These are phyloP conservation scores for Geranium brycei DNA, from an alignment of 345 rosid genomes.

Conservation along the genomic window DNA sequence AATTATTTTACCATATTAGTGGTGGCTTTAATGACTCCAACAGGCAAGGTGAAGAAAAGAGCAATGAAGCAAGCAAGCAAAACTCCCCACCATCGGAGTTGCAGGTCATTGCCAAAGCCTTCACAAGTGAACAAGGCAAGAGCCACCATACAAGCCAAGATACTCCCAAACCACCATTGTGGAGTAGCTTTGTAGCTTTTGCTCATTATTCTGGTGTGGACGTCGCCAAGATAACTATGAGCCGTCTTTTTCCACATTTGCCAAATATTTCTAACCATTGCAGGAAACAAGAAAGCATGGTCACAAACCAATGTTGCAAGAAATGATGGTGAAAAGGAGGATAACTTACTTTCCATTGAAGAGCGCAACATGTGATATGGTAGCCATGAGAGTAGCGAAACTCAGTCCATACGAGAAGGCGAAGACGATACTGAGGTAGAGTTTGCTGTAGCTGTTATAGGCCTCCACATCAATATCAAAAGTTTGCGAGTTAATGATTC, in stretches of 20 bases:
- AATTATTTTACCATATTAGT: conserved; percentile 41
- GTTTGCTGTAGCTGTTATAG: conserved; percentile 56
- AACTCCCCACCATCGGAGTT: conserved; percentile 92
- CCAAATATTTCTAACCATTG: conserved; percentile 36
- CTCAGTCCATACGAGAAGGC: conserved; percentile 54
- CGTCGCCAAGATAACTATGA: conserved; percentile 34
- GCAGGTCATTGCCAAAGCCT: conserved; percentile 63
- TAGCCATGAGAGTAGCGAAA: conserved; percentile 48
- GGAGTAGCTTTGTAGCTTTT: conserved; percentile 69
- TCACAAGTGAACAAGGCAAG: conserved; percentile 52
- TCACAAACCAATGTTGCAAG: neutral
- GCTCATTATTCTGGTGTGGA: conserved; percentile 75
- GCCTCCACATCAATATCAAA: conserved; percentile 32
- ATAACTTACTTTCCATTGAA: conserved; percentile 53
- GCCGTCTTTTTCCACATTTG: conserved; percentile 52
- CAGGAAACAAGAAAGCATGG: neutral
- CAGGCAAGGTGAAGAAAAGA: conserved; percentile 59
- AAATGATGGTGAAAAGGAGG: neutral
- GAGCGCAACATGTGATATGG: conserved; percentile 68
- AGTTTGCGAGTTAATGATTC: conserved; percentile 33
- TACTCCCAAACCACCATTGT: conserved; percentile 59
- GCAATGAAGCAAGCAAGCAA: conserved; percentile 48
- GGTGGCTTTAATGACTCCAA: conserved; percentile 72
- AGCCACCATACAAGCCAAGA: conserved; percentile 27
- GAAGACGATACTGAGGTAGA: conserved; percentile 48